Percentiles rank a stretch among this genome's conserved stretches.
Conservation (phyloP, 352 stramenopile genomes). For the Blastocystis hominis region DNA sequence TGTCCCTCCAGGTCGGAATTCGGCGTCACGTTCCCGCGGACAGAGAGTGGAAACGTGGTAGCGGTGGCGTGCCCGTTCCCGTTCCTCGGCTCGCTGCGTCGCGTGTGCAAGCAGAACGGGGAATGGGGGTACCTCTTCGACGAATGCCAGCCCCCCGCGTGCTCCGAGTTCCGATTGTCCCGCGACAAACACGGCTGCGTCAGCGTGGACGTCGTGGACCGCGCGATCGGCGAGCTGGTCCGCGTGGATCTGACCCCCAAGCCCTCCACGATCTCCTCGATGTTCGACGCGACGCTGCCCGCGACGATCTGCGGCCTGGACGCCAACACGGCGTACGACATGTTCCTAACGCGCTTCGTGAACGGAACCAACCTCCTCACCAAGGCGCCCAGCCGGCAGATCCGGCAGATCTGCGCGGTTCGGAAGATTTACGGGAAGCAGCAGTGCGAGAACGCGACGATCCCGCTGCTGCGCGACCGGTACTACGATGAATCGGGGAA, state of each 20-base stretch:
- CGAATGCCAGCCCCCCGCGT: neutral
- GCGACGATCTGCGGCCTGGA: neutral
- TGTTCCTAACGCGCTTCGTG: neutral
- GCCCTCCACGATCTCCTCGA: neutral
- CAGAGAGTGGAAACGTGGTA: neutral
- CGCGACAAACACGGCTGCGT: neutral
- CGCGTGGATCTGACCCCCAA: neutral
- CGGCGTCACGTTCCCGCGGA: neutral
- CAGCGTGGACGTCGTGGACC: neutral
- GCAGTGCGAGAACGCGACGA: neutral
- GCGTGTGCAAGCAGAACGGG: neutral
- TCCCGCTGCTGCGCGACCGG: neutral
- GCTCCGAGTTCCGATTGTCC: neutral
- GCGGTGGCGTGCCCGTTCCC: neutral
- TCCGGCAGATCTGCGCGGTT: neutral
- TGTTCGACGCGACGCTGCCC: neutral
- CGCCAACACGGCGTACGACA: neutral
- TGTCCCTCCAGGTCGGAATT: neutral
- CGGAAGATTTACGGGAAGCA: constrained; percentile 4
- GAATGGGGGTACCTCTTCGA: neutral
- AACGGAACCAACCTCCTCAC: neutral
- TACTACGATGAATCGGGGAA: neutral
- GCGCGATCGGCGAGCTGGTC: neutral
- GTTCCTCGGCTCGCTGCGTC: neutral
- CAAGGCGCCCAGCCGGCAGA: neutral